phyloP scores from a whole-genome alignment of 2,329 filamentous ascomycete species.

The Xylariaceae sp. region DNA sequence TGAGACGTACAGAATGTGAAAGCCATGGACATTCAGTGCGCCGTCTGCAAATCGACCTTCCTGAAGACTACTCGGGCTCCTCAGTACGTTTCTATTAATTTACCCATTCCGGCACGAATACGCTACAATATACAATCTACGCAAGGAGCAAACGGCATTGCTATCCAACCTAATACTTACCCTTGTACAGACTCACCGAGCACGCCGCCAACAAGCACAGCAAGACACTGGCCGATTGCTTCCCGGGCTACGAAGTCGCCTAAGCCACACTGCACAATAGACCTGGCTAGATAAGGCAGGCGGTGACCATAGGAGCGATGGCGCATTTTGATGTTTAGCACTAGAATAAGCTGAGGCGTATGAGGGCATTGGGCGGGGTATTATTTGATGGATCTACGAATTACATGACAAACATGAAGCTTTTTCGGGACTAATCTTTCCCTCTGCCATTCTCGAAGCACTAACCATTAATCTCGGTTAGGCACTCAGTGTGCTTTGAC shows the following conservation, averaged over 20 bases:
- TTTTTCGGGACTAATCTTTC: slow-evolving; percentile 4
- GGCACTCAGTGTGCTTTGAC: slow-evolving; percentile 48
- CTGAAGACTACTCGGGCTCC: slow-evolving; percentile 77
- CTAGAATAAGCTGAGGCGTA: slow-evolving; percentile 21
- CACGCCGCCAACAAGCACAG: slow-evolving; percentile 79
- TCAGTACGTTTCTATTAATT: slow-evolving; percentile 60
- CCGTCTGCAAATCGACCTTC: slow-evolving; percentile 78
- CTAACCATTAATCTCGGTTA: not conserved
- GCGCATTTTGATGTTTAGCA: slow-evolving; percentile 29
- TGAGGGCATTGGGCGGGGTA: slow-evolving; percentile 14
- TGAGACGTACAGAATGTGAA: slow-evolving; percentile 64
- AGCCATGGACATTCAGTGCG: slow-evolving; percentile 78
- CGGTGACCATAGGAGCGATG: slow-evolving; percentile 20
- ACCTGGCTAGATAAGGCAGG: not conserved
- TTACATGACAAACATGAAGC: slow-evolving; percentile 19
- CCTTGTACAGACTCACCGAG: slow-evolving; percentile 61
- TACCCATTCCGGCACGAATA: slow-evolving; percentile 1
- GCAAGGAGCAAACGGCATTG: not conserved
- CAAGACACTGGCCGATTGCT: slow-evolving; percentile 74
- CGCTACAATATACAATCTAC: not conserved
- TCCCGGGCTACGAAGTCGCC: slow-evolving; percentile 55
- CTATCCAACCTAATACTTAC: slow-evolving; percentile 11
- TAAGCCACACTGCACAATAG: slow-evolving; percentile 7
- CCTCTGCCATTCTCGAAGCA: not conserved
- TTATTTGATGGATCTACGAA: slow-evolving; percentile 25